These are phyloP conservation scores for Theobroma grandiflorum DNA, from an alignment of 441 rosid genomes.

Conservation along the genomic window DNA sequence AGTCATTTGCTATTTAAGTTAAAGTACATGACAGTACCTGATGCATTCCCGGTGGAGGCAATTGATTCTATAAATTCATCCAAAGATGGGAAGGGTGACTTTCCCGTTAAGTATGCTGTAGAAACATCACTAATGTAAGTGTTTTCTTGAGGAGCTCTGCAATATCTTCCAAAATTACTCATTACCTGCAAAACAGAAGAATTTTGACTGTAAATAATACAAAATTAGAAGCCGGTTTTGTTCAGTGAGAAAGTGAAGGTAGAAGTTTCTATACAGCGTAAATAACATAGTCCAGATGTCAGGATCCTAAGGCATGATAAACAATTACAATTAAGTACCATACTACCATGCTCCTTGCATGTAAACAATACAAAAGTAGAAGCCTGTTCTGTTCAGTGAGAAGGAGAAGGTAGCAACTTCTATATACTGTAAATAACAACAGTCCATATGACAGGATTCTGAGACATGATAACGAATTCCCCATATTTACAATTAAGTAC, in stretches of 20 bases:
- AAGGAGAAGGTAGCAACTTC: constrained; percentile 7
- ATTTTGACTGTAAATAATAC: constrained; percentile 7
- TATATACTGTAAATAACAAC: constrained; percentile 3
- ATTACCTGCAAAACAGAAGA: constrained; percentile 56
- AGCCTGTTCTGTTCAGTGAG: background rate
- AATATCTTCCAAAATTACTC: constrained; percentile 46
- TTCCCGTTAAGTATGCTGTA: constrained; percentile 56
- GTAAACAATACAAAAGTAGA: constrained; percentile 3
- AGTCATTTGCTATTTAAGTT: constrained; percentile 21
- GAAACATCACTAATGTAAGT: constrained; percentile 51
- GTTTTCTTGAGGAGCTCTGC: constrained; percentile 42
- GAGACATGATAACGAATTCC: background rate
- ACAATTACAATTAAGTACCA: background rate
- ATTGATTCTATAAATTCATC: constrained; percentile 82
- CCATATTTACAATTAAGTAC: background rate
- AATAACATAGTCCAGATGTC: constrained; percentile 11
- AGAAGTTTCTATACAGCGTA: constrained; percentile 5
- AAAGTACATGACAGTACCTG: constrained; percentile 58
- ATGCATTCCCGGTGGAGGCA: constrained; percentile 67
- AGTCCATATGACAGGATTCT: constrained; percentile 1
- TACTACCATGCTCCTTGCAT: constrained; percentile 6
- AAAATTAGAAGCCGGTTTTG: background rate
- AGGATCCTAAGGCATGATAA: background rate
- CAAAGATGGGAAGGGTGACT: constrained; percentile 86
- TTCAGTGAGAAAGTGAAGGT: background rate